Evolutionary conservation across 2,329 filamentous ascomycete species (phyloP), one percentile per base, ranked within the genome.

Genomic region (Colletotrichum coccodes): DNA sequence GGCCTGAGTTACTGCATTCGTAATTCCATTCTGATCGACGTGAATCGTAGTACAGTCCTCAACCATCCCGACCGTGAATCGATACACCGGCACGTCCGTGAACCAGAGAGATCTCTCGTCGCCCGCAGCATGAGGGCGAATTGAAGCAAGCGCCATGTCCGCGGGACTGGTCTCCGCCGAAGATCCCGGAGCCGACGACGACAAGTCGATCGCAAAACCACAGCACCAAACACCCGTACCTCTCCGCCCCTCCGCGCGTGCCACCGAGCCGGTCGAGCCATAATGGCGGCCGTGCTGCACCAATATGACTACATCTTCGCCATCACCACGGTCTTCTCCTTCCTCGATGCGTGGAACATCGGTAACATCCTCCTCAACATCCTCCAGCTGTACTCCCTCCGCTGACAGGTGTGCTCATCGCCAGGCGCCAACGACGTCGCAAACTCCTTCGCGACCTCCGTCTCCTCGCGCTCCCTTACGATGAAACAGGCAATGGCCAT

Each of bases 291-390:
- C 18, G 60, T 6, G 34, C 77, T 89, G 60, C 79, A 81, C 65
- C 83, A 91, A 73, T 91, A 85, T 72, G 85, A 89, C 78, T 91
- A 90, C 76, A 81, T 91, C 70, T 87, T 91, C 73, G 89, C 87
- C 73, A 85, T 91, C 64, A 88, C 86, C 79, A 88, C 86, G 60
- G 84, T 91, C 67, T 91, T 91, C 77, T 87, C 89, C 67, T 87
- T 89, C 74, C 85, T 91, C 49, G 89, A 91, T 76, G 89, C 89
- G 63, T 91, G 87, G 86, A 91, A 90, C 76, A 90, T 89, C 71
- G 88, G 88, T 83, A 77, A 71, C n/a, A n/a, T n/a, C n/a, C n/a
- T n/a, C n/a, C n/a, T n/a, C n/a, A n/a, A n/a, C n/a, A n/a, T n/a
- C n/a, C n/a, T n/a, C n/a, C n/a, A n/a, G n/a, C n/a, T n/a, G n/a